Percentiles rank a stretch among this genome's conserved stretches.
Conservation (phyloP, 2,329 filamentous ascomycete species). For the Pseudopithomyces maydicus region DNA sequence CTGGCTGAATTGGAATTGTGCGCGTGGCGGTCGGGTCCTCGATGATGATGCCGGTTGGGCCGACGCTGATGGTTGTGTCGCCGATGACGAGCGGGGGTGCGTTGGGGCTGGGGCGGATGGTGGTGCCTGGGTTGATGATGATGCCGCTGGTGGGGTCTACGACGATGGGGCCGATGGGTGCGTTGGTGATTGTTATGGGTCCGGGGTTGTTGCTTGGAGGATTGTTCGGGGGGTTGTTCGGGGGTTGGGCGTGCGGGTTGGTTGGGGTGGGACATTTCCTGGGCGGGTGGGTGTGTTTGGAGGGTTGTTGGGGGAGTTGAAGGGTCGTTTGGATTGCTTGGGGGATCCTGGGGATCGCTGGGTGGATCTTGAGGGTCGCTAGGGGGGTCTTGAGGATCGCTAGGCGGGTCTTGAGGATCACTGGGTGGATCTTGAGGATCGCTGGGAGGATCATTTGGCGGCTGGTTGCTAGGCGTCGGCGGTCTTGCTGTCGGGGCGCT, state of each 20-base stretch:
- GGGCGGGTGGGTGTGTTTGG: not conserved
- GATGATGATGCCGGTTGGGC: slow-evolving; percentile 7
- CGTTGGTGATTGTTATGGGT: slow-evolving; percentile 12
- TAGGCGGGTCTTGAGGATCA: slow-evolving; percentile 3
- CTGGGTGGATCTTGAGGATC: not conserved
- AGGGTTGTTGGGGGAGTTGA: not conserved
- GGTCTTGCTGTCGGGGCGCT: not conserved
- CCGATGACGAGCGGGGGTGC: slow-evolving; percentile 8
- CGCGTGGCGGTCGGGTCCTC: slow-evolving; percentile 1
- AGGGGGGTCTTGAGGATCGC: not conserved
- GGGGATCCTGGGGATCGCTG: not conserved
- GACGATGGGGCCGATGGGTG: slow-evolving; percentile 11
- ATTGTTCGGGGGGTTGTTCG: not conserved
- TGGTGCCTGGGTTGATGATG: slow-evolving; percentile 19
- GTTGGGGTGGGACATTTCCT: not conserved
- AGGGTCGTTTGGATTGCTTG: not conserved
- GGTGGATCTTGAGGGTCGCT: not conserved
- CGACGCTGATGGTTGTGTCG: slow-evolving; percentile 15
- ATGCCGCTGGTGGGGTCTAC: slow-evolving; percentile 16
- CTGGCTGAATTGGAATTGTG: slow-evolving; percentile 1
- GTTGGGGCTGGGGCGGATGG: slow-evolving; percentile 5
- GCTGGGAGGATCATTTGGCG: not conserved
- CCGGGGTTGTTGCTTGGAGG: not conserved
- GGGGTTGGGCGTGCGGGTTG: not conserved
- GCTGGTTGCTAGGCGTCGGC: not conserved